Base-by-base conservation (phyloP, 805 yeast genomes). In the Candida anglica region DNA sequence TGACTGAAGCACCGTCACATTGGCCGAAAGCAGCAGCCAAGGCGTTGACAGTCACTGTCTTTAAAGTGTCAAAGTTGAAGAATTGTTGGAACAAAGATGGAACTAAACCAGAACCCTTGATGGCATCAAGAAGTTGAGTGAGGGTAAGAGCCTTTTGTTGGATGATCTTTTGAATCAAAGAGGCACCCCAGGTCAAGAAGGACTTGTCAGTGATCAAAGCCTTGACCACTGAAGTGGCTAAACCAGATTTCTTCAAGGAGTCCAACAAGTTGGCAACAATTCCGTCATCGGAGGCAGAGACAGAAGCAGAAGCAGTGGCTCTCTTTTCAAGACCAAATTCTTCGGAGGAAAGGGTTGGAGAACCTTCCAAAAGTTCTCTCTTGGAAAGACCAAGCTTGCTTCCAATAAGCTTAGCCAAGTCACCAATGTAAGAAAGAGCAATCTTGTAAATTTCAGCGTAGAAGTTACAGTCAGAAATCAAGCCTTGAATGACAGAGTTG, bases 161-260 rank as follows among this genome's bases (percentile, higher is more conserved):
- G 42, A 62, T 44, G 42, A 66, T 53, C 37, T 52, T 37, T 31
- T 47, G 30, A 35, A 64, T 53, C 44, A 66, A 62, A 15, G 47
- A 41, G 28, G 60, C 69, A 62, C 71, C 72, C 41, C 50, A 63
- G 20, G 38, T 33, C 45, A 57, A 60, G 55, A 64, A 66, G 15
- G 50, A 48, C 15, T 56, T 53, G 43, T 66, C 66, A 23, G 55
- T 54, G 39, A 66, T 52, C 44, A 66, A 63, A 5, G 58, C 46
- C 28, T 53, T 44, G 29, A 66, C 67, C 36, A 66, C 69, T 19
- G 51, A 55, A 15, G 52, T 40, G 26, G 68, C 70, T 47, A 66
- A 62, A 27, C 71, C 71, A 15, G 71, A 65, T 27, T 57, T 41
- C 48, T 63, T 63, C 48, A 66, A 62, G 1, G 72, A 65, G 46